These are phyloP conservation scores for Biscutella auriculata DNA, from an alignment of 441 rosid genomes.

Conservation along the genomic window DNA sequence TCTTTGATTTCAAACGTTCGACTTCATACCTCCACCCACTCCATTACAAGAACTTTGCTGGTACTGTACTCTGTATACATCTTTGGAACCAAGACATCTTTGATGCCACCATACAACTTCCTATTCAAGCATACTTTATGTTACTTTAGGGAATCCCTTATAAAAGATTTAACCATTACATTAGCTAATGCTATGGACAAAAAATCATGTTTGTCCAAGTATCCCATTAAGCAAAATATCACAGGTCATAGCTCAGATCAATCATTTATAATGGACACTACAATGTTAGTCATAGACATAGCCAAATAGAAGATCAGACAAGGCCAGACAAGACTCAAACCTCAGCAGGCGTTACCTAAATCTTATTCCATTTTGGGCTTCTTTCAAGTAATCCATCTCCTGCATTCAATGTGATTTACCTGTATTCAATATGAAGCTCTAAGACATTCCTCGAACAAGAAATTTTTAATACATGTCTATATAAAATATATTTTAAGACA, in stretches of 20 bases:
- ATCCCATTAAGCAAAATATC: background rate
- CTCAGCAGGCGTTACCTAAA: constrained; percentile 49
- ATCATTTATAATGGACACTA: background rate
- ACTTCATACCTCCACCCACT: constrained; percentile 82
- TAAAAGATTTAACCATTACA: background rate
- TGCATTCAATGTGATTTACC: constrained; percentile 98
- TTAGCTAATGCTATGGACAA: background rate
- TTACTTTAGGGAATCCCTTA: constrained; percentile 6
- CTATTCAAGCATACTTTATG: constrained; percentile 30
- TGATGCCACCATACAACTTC: constrained; percentile 62
- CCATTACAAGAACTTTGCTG: constrained; percentile 81
- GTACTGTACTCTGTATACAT: constrained; percentile 74
- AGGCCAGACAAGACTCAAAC: constrained; percentile 8
- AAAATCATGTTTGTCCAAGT: background rate
- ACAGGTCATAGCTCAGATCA: constrained; percentile 14
- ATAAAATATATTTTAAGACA: background rate
- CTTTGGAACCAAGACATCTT: constrained; percentile 77
- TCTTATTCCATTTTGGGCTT: constrained; percentile 79
- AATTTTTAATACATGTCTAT: constrained; percentile 4
- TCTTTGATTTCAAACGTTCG: background rate
- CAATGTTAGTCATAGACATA: background rate
- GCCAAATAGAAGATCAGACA: background rate
- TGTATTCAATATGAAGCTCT: constrained; percentile 94
- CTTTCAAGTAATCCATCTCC: constrained; percentile 96
- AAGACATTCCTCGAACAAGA: constrained; percentile 52